A percentile compares a stretch with the other conserved stretches of the same genome.
These are phyloP conservation scores for Alternaria metachromatica DNA, from an alignment of 2,329 filamentous ascomycete genomes.

Conservation along the genomic window DNA sequence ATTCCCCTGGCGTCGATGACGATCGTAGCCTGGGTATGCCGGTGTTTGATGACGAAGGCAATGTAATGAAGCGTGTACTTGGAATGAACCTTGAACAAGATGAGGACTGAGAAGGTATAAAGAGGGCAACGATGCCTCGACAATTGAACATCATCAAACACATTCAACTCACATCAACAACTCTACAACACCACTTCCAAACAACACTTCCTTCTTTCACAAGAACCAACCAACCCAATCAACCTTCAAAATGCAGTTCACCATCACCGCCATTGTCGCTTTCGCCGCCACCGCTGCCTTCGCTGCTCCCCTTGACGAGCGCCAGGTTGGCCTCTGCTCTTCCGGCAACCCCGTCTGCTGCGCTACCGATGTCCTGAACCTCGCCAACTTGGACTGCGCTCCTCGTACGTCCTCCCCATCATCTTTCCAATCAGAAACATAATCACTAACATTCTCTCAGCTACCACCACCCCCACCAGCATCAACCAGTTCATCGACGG, in stretches of 20 bases:
- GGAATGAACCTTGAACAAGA: constrained; percentile 9
- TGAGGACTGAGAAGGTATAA: constrained; percentile 37
- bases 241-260: constrained; percentile 44
- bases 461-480: constrained; percentile 46
- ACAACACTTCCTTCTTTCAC: constrained; percentile 3
- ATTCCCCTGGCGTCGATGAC: constrained; percentile 22
- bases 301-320: constrained; percentile 40
- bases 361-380: constrained; percentile 65
- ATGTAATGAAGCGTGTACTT: constrained; percentile 9
- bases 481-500: constrained; percentile 55
- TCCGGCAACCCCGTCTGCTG: constrained; percentile 61
- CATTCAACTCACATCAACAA: constrained; percentile 26
- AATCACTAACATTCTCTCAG: constrained; percentile 32
- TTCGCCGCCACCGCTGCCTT: constrained; percentile 39
- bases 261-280: constrained; percentile 43
- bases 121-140: constrained; percentile 25
- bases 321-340: constrained; percentile 45
- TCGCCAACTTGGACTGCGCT: constrained; percentile 64
- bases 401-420: constrained; percentile 54
- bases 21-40: constrained; percentile 25
- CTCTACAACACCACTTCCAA: constrained; percentile 10
- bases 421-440: neutral
- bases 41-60: constrained; percentile 35
- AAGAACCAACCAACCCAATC: constrained; percentile 10
- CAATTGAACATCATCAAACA: constrained; percentile 33